Evolutionary conservation across 805 yeast genomes (phyloP).

Genomic region (Starmerella potacharoeniae): DNA sequence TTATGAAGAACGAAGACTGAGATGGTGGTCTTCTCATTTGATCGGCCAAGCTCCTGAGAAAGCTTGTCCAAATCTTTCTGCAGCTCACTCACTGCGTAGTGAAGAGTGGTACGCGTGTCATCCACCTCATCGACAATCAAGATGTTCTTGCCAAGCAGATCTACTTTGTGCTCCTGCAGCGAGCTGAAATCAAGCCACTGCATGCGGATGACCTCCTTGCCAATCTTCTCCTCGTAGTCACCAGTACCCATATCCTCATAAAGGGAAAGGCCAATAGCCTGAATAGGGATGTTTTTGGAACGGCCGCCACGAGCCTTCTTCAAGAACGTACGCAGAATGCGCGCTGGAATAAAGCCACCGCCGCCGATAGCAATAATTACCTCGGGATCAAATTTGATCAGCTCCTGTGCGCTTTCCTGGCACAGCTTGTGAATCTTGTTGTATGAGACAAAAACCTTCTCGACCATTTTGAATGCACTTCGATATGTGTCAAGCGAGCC

Average conservation of each 20-base stretch:
- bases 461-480: constrained; percentile 13
- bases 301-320: constrained; percentile 48
- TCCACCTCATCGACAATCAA: constrained; percentile 85
- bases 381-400: constrained; percentile 65
- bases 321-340: constrained; percentile 85
- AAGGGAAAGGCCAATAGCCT: constrained; percentile 85
- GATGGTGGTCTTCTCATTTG: constrained; percentile 51
- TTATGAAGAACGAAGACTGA: constrained; percentile 75
- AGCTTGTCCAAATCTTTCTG: constrained; percentile 52
- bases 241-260: constrained; percentile 65
- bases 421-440: constrained; percentile 75
- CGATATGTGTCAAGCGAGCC: background rate
- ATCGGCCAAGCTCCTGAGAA: constrained; percentile 48
- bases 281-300: constrained; percentile 66
- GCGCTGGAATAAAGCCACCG: constrained; percentile 96
- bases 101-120: constrained; percentile 82
- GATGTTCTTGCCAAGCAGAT: constrained; percentile 68
- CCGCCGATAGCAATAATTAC: constrained; percentile 90
- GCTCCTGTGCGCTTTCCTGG: constrained; percentile 48
- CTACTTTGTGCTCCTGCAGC: constrained; percentile 54
- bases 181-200: constrained; percentile 85
- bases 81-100: constrained; percentile 69
- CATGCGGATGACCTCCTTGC: constrained; percentile 73
- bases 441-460: constrained; percentile 52
- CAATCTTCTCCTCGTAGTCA: constrained; percentile 44